These are phyloP conservation scores for Ricinus communis DNA, from an alignment of 345 rosid species.

Conservation along the genomic window DNA sequence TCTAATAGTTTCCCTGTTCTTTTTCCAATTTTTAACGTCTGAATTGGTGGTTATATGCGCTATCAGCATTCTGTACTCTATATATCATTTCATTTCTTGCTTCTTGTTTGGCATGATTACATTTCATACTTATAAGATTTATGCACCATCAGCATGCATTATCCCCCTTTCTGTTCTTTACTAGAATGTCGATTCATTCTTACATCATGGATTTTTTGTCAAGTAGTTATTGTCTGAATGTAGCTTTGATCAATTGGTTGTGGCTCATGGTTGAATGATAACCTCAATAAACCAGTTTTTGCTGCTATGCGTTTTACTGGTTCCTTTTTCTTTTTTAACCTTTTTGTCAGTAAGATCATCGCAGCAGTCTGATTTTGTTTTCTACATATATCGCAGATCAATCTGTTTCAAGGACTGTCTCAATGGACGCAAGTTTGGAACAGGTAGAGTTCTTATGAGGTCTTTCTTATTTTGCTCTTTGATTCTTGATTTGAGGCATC, in stretches of 20 bases:
- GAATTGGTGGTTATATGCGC: not conserved
- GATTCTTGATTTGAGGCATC: not conserved
- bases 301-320: not conserved
- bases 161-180: not conserved
- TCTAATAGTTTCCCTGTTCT: not conserved
- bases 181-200: not conserved
- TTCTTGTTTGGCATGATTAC: not conserved
- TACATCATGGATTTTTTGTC: not conserved
- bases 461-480: slow-evolving; percentile 12
- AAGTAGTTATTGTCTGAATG: not conserved
- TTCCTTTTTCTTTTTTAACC: not conserved
- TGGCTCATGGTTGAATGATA: not conserved
- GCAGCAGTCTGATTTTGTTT: slow-evolving; percentile 1
- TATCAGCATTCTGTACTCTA: not conserved
- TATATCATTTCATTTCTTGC: not conserved
- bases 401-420: slow-evolving; percentile 59
- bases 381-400: slow-evolving; percentile 49
- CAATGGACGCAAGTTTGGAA: slow-evolving; percentile 57
- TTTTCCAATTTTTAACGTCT: not conserved
- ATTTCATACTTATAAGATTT: not conserved
- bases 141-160: not conserved
- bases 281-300: not conserved
- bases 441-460: slow-evolving; percentile 49
- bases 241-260: not conserved
- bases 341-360: not conserved